These are phyloP conservation scores for Bipolaris zeicola DNA, from an alignment of 2,329 filamentous ascomycete species.

Conservation along the genomic window DNA sequence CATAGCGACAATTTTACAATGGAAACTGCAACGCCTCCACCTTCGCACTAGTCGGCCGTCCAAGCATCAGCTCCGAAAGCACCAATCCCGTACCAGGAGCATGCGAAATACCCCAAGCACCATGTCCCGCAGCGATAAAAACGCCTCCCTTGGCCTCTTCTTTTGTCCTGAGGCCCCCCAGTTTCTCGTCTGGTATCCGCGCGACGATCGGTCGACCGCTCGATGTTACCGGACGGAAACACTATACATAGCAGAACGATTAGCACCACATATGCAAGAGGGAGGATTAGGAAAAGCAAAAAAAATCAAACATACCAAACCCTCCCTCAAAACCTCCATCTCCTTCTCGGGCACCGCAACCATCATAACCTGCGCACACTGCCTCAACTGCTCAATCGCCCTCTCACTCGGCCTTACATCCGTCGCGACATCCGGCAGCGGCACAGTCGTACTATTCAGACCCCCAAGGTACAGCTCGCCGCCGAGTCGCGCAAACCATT, in stretches of 20 bases:
- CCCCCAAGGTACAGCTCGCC: conserved; percentile 77
- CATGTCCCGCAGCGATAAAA: conserved; percentile 73
- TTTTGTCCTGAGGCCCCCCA: conserved; percentile 59
- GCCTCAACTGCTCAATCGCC: conserved; percentile 58
- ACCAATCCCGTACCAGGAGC: conserved; percentile 71
- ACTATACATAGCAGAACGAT: conserved; percentile 43
- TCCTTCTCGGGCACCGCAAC: conserved; percentile 54
- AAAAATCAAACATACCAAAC: conserved; percentile 50
- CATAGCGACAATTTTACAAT: background rate
- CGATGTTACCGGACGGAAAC: conserved; percentile 72
- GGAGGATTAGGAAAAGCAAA: no score
- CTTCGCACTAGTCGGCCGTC: conserved; percentile 63
- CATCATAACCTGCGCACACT: conserved; percentile 58
- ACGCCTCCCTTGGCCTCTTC: conserved; percentile 63
- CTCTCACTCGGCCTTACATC: conserved; percentile 55
- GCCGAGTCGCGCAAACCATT: conserved; percentile 70
- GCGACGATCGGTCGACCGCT: conserved; percentile 68
- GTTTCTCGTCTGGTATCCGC: conserved; percentile 60
- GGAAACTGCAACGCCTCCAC: conserved; percentile 57
- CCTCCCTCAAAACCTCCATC: conserved; percentile 67
- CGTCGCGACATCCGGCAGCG: conserved; percentile 63
- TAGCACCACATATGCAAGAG: no score
- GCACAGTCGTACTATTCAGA: conserved; percentile 65
- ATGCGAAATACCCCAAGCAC: conserved; percentile 69
- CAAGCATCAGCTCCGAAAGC: conserved; percentile 71